phyloP scores from a whole-genome alignment of 352 stramenopile genomes.

The Phytophthora crassamura region DNA sequence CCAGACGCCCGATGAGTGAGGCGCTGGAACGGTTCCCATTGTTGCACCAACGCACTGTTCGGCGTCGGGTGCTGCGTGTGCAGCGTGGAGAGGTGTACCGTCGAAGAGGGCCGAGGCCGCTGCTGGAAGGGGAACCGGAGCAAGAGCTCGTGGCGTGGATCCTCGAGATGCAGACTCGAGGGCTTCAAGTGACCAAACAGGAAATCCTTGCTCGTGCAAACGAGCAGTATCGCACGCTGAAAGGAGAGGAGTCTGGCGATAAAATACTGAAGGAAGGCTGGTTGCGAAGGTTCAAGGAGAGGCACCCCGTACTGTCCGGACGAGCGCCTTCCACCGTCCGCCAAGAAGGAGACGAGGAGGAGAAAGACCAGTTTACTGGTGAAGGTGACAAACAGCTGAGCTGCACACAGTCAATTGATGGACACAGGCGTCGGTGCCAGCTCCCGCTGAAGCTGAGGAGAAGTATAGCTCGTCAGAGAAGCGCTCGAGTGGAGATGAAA shows the following conservation, averaged over 20 bases:
- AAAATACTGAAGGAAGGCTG: slow-evolving; percentile 29
- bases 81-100: slow-evolving; percentile 31
- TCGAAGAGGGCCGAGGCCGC: slow-evolving; percentile 20
- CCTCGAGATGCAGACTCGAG: slow-evolving; percentile 21
- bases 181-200: slow-evolving; percentile 20
- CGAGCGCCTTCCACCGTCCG: slow-evolving; percentile 3
- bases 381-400: background rate
- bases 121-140: slow-evolving; percentile 27
- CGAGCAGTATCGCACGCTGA: slow-evolving; percentile 19
- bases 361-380: background rate
- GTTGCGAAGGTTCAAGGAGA: slow-evolving; percentile 34
- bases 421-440: background rate
- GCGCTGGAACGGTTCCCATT: slow-evolving; percentile 24
- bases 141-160: slow-evolving; percentile 30
- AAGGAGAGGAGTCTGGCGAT: background rate
- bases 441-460: background rate
- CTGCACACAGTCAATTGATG: background rate
- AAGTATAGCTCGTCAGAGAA: background rate
- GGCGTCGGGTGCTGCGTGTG: slow-evolving; percentile 28
- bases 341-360: slow-evolving; percentile 6
- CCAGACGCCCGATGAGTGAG: slow-evolving; percentile 22
- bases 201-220: slow-evolving; percentile 27
- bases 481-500: slow-evolving; percentile 3
- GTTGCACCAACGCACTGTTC: slow-evolving; percentile 30
- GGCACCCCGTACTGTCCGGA: slow-evolving; percentile 27